Conservation (phyloP, 2,329 filamentous ascomycete species). For the Arthrobotrys iridis region DNA sequence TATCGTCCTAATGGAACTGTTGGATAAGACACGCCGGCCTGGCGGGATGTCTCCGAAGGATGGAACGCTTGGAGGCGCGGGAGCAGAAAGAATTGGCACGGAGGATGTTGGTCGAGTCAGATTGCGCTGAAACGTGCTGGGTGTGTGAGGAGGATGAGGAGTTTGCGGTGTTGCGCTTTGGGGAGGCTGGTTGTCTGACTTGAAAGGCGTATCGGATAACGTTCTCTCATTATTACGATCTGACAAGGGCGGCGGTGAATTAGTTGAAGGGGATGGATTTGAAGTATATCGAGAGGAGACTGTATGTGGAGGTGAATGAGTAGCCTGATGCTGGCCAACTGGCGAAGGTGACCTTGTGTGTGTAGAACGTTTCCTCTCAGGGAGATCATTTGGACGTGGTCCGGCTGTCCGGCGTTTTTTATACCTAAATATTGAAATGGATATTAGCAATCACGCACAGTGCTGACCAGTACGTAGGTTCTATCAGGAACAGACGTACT, state of each 20-base stretch:
- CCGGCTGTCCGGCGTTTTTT: constrained; percentile 50
- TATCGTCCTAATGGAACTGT: constrained; percentile 41
- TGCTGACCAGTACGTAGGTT: not conserved
- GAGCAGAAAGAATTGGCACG: constrained; percentile 42
- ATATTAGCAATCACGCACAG: not conserved
- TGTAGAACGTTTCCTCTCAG: constrained; percentile 47
- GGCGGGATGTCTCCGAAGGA: constrained; percentile 48
- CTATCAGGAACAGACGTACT: constrained; percentile 27
- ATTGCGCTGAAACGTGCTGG: constrained; percentile 50
- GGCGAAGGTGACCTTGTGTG: constrained; percentile 48
- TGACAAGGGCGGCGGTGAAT: constrained; percentile 41
- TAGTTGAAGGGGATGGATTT: constrained; percentile 43
- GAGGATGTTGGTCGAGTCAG: constrained; percentile 40
- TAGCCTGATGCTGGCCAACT: constrained; percentile 29
- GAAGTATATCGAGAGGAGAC: constrained; percentile 49
- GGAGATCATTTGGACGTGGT: constrained; percentile 34
- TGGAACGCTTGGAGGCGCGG: constrained; percentile 46
- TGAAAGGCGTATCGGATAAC: constrained; percentile 30
- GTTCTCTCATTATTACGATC: constrained; percentile 46
- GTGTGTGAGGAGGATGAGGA: constrained; percentile 47
- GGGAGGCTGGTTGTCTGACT: constrained; percentile 25
- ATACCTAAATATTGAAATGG: constrained; percentile 23
- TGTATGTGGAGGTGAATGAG: constrained; percentile 49
- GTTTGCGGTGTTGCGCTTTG: constrained; percentile 44
- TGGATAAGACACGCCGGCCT: constrained; percentile 40